These are phyloP conservation scores for Funneliformis mosseae DNA, from an alignment of 192 early-diverging fungal species.

Conservation along the genomic window DNA sequence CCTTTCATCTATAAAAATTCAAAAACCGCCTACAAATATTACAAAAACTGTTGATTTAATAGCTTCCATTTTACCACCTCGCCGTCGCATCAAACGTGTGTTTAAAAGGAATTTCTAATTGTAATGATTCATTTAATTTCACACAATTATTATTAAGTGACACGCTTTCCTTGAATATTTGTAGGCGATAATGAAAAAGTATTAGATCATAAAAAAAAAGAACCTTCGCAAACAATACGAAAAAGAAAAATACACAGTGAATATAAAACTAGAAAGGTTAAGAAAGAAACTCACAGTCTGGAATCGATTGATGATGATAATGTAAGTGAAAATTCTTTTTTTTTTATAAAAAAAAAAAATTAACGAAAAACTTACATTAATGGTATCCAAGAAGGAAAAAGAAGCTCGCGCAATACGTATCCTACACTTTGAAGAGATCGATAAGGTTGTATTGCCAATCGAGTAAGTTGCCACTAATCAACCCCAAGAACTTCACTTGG, in stretches of 20 bases:
- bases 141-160: background rate
- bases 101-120: background rate
- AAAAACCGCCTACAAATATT: background rate
- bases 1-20: background rate
- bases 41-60: background rate
- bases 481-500: background rate
- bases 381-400: background rate
- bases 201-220: background rate
- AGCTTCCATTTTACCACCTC: background rate
- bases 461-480: background rate
- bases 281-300: background rate
- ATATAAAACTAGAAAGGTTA: background rate
- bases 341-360: background rate
- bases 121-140: background rate
- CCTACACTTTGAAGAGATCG: conserved; percentile 18
- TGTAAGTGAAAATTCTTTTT: background rate
- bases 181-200: background rate
- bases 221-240: background rate
- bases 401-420: conserved; percentile 2
- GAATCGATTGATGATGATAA: background rate
- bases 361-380: conserved; percentile 4
- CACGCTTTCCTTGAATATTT: background rate
- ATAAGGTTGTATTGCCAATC: conserved; percentile 13
- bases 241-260: background rate
- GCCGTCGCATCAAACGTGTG: background rate